Evolutionary conservation across 352 stramenopile genomes (phyloP).

Genomic region (Peronospora belbahrii): DNA sequence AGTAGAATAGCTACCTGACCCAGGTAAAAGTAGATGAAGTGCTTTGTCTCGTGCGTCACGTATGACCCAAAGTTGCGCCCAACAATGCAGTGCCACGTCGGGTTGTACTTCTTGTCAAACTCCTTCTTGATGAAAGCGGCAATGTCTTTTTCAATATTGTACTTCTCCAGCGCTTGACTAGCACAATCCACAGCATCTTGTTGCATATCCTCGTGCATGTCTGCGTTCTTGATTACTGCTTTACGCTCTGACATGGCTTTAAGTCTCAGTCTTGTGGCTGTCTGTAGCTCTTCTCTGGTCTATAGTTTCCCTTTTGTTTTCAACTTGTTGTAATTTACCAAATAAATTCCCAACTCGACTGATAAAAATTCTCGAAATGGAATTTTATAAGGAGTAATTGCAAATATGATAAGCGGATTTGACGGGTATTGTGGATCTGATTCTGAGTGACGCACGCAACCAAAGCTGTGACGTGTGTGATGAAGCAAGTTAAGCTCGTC

Average conservation of each 20-base stretch:
- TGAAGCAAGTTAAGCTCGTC: too few species aligned
- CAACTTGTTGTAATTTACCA: too few species aligned
- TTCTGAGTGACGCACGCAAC: too few species aligned
- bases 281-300: too few species aligned
- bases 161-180: conserved; percentile 97
- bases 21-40: conserved; percentile 96
- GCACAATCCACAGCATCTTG: conserved; percentile 98
- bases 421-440: too few species aligned
- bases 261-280: too few species aligned
- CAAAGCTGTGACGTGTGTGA: too few species aligned
- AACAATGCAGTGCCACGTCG: conserved; percentile 93
- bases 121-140: conserved; percentile 90
- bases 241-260: conserved; percentile 91
- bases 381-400: too few species aligned
- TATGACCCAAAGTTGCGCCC: conserved; percentile 92
- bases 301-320: too few species aligned
- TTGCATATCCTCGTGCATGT: conserved; percentile 99
- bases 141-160: conserved; percentile 98
- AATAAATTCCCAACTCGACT: too few species aligned
- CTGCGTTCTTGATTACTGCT: conserved; percentile 99
- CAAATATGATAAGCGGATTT: too few species aligned
- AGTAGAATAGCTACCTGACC: conserved; percentile 90
- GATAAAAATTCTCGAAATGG: too few species aligned
- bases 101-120: conserved; percentile 91
- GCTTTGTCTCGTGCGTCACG: conserved; percentile 90